Conservation (phyloP, 257 asterid genomes). For the Solanum etuberosum region DNA sequence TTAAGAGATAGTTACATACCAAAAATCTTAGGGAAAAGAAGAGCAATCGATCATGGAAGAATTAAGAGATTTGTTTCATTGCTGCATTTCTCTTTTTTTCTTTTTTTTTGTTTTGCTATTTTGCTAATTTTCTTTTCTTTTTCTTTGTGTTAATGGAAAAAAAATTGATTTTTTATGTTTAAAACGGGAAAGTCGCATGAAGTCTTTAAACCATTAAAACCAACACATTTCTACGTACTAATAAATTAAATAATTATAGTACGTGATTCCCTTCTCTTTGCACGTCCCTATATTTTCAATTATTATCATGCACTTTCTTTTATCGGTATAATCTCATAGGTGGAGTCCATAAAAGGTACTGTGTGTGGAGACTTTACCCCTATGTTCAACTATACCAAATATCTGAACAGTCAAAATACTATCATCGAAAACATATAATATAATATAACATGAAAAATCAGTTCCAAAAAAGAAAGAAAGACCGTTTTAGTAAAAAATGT, state of each 20-base stretch:
- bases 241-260: no score
- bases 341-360: background rate
- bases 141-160: background rate
- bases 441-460: background rate
- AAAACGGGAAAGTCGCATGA: slow-evolving; percentile 18
- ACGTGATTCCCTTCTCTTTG: background rate
- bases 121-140: background rate
- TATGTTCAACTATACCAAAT: background rate
- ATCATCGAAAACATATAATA: background rate
- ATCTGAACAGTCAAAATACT: background rate
- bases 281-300: background rate
- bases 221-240: background rate
- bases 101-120: no score
- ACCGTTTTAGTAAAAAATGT: background rate
- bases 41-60: background rate
- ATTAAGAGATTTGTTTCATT: background rate
- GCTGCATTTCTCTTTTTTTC: background rate
- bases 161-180: slow-evolving; percentile 6
- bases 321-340: background rate
- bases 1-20: background rate
- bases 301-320: background rate
- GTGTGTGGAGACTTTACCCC: accelerated
- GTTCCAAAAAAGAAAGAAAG: background rate
- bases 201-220: slow-evolving; percentile 10
- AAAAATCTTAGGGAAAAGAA: background rate